Evolutionary conservation across 192 early-diverging fungal species (phyloP).

Genomic region (Coemansia sp.): DNA sequence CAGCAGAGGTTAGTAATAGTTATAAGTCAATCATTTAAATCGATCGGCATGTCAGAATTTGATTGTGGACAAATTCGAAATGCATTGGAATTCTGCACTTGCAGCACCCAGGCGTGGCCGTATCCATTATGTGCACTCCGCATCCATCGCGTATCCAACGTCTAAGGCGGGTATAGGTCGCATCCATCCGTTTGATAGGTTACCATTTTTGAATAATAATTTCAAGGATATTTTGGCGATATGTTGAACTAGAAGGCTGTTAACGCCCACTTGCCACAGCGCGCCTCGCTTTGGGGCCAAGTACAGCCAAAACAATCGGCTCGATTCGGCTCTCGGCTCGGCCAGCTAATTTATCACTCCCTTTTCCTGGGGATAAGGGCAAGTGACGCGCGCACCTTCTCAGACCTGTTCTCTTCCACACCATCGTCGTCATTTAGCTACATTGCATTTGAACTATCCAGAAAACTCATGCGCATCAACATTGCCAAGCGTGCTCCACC

Average conservation of each 20-base stretch:
- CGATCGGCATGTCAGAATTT: neutral
- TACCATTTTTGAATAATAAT: constrained; percentile 3
- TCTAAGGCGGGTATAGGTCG: neutral
- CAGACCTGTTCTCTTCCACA: neutral
- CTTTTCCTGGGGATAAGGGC: neutral
- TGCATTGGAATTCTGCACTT: neutral
- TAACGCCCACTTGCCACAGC: neutral
- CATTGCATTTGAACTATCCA: constrained; percentile 30
- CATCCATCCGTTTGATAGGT: constrained; percentile 2
- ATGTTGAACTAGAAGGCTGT: neutral
- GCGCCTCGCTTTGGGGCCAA: neutral
- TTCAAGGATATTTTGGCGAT: constrained; percentile 3
- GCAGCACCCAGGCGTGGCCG: neutral
- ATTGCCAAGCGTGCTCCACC: constrained; percentile 33
- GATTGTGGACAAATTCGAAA: neutral
- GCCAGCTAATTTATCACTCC: neutral
- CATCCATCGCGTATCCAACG: constrained; percentile 8
- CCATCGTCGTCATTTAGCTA: neutral
- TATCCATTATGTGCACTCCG: neutral
- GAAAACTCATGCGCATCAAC: constrained; percentile 45
- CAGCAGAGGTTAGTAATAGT: neutral
- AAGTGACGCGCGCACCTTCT: neutral
- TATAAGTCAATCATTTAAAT: neutral
- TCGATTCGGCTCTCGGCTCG: neutral
- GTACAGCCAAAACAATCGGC: neutral